Base-by-base conservation (phyloP, 2,329 filamentous ascomycete genomes). In the Zymoseptoria tritici region DNA sequence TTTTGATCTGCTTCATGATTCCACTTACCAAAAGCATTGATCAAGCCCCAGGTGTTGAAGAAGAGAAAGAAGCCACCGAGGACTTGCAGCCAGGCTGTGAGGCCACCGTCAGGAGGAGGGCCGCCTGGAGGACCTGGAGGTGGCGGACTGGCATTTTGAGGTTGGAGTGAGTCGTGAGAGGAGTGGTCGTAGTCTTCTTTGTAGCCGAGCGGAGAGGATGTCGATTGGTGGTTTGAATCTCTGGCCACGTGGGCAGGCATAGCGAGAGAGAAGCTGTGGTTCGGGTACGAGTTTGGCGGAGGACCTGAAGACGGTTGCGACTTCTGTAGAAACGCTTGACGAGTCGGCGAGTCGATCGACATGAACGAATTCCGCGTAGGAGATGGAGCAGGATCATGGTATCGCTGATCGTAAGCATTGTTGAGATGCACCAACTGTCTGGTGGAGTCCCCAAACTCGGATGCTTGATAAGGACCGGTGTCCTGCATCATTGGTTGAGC, bases 1-100 rank as follows among this genome's bases (percentile, higher is more conserved):
- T 22, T 22, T 22, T 24, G 22, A 5, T 24, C 22, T 24, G 22
- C 22, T 4, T 24, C 3, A n/a, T 6, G 3, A 24, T 4, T 24
- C 4, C 3, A 24, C 54, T 49, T 52, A 56, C 52, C 81, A 70
- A 80, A 83, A 4, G 75, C 78, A 57, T 81, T 80, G 57, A 81
- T 76, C 11, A 81, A 68, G 9, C 80, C 80, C 79, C 78, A 80
- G 4, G 73, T 74, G 66, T 80, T 80, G 64, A 80, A 78, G 65
- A 80, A 75, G 2, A 80, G 62, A 55, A 79, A 77, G 64, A 78
- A 79, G 0, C 72, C 71, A 1, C 77, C 78, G 0, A 79, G 57
- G 1, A 80, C 78, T 57, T 80, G 78, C 11, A 80, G 67, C 78
- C 78, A 80, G 0, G 78, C 78, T 57, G 66, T 70, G 1, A 76